A percentile compares a stretch with the other conserved stretches of the same genome.
Evolutionary conservation across 352 stramenopile genomes (phyloP).

Genomic region (Peronosclerospora sorghi): DNA sequence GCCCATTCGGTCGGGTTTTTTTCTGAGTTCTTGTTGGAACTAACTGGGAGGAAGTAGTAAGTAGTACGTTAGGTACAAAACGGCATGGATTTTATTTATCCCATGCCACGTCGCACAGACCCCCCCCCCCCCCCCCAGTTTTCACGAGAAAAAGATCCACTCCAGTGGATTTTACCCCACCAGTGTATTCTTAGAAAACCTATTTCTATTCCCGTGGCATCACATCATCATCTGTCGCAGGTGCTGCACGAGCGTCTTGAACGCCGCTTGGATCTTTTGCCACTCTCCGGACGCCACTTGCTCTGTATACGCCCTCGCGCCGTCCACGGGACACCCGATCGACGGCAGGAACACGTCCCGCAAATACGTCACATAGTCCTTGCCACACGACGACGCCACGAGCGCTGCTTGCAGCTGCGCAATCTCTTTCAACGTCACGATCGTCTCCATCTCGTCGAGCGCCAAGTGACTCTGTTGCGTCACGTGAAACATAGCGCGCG

Average conservation of each 20-base stretch:
- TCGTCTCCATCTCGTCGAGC: constrained; percentile 55
- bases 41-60: no score
- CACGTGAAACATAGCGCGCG: constrained; percentile 58
- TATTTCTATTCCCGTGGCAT: no score
- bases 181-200: no score
- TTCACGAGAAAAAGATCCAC: no score
- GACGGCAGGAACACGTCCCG: constrained; percentile 51
- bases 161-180: no score
- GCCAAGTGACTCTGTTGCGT: constrained; percentile 60
- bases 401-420: constrained; percentile 57
- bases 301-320: constrained; percentile 48
- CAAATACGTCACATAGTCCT: constrained; percentile 55
- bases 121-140: no score
- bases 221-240: no score
- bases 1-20: no score
- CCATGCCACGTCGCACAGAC: no score
- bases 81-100: no score
- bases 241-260: constrained; percentile 51
- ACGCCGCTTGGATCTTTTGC: constrained; percentile 49
- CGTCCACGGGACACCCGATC: constrained; percentile 40
- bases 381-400: constrained; percentile 35
- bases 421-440: constrained; percentile 62
- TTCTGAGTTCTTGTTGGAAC: no score
- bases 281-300: constrained; percentile 49
- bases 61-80: no score